phyloP scores from a whole-genome alignment of 495 filamentous ascomycete genomes.

The Neurospora sp. region DNA sequence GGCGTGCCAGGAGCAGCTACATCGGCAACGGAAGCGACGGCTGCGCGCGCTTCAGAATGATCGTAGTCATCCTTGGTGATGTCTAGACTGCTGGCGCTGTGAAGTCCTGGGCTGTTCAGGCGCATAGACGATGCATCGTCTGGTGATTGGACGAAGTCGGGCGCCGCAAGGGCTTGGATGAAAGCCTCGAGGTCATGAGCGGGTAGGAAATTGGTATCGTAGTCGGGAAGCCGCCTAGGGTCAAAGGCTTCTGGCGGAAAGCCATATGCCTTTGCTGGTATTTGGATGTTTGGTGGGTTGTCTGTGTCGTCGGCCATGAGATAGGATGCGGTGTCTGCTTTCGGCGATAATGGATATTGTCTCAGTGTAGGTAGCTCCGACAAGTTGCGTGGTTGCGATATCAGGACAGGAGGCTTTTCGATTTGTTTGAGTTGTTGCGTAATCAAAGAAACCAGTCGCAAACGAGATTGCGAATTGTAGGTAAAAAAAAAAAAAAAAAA shows the following conservation, averaged over 20 bases:
- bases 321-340: neutral
- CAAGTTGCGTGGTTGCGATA: neutral
- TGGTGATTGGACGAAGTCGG: constrained; percentile 33
- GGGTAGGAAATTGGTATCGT: constrained; percentile 54
- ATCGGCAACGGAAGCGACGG: constrained; percentile 11
- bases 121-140: constrained; percentile 26
- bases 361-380: neutral
- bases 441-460: neutral
- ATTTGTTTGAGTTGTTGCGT: neutral
- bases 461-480: neutral
- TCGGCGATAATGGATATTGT: neutral
- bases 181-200: constrained; percentile 48
- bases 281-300: constrained; percentile 10
- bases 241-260: constrained; percentile 40
- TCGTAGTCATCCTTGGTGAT: constrained; percentile 8
- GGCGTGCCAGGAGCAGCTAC: neutral
- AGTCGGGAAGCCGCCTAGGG: constrained; percentile 47
- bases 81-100: constrained; percentile 12
- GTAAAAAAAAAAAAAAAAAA: neutral
- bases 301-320: constrained; percentile 20
- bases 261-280: constrained; percentile 29
- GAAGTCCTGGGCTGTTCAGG: constrained; percentile 16
- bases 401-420: neutral
- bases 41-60: constrained; percentile 8
- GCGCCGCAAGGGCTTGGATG: constrained; percentile 44